These are phyloP conservation scores for Cyclocybe cylindracea DNA, from an alignment of 768 basidiomycete genomes.

Conservation along the genomic window DNA sequence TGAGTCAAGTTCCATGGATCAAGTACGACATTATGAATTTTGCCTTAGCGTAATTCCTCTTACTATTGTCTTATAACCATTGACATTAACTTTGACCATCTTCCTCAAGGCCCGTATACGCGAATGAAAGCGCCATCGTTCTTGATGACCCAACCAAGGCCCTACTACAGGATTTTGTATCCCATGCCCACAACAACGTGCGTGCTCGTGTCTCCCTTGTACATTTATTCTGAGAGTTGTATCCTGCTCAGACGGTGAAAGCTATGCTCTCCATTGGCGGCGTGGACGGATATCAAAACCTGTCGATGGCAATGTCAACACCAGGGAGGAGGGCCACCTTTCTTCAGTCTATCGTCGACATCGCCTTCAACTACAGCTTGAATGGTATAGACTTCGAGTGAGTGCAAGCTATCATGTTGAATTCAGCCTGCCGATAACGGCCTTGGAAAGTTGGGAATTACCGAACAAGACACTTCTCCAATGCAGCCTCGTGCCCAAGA, in stretches of 20 bases:
- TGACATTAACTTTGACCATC: background rate
- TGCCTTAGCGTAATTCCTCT: background rate
- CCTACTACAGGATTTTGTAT: conserved; percentile 55
- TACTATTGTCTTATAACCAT: background rate
- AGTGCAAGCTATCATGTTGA: conserved; percentile 6
- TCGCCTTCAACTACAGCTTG: conserved; percentile 48
- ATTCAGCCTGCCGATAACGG: background rate
- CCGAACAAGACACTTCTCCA: conserved; percentile 63
- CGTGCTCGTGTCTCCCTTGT: conserved; percentile 7
- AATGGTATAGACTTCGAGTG: conserved; percentile 60
- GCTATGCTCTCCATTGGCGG: conserved; percentile 68
- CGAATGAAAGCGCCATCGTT: conserved; percentile 25
- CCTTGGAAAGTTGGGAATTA: conserved; percentile 72
- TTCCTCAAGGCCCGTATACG: conserved; percentile 27
- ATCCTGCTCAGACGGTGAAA: conserved; percentile 45
- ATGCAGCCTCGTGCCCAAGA: conserved; percentile 40
- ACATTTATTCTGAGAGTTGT: background rate
- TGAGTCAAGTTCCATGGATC: too few relatives aligned
- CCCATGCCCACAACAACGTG: conserved; percentile 39
- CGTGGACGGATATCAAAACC: conserved; percentile 62
- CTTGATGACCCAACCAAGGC: conserved; percentile 39
- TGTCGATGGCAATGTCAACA: conserved; percentile 58
- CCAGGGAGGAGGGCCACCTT: conserved; percentile 57
- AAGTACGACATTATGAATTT: too few relatives aligned
- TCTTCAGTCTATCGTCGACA: conserved; percentile 46